phyloP scores from a whole-genome alignment of 805 yeast species.

The Yamadazyma sp. region DNA sequence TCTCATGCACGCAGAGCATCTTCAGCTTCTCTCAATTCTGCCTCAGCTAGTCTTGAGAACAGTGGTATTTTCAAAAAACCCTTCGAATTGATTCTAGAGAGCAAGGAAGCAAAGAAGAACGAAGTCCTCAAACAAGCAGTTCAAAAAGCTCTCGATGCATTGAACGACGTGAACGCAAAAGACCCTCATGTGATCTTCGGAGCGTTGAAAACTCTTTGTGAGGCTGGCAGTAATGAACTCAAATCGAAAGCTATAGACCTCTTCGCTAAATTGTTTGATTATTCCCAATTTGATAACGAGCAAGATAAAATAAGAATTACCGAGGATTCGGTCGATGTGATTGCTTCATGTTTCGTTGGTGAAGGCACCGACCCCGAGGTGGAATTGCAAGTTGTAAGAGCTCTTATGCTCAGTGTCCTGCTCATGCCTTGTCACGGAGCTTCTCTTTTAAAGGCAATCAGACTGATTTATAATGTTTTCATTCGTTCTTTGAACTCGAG shows the following conservation, averaged over 20 bases:
- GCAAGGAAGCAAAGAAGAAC: slow-evolving; percentile 62
- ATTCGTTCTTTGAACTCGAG: slow-evolving; percentile 76
- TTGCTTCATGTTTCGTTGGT: slow-evolving; percentile 82
- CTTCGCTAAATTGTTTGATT: slow-evolving; percentile 85
- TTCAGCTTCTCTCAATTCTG: slow-evolving; percentile 4
- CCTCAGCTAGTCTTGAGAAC: slow-evolving; percentile 8
- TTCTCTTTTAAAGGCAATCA: slow-evolving; percentile 79
- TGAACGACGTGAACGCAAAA: slow-evolving; percentile 41
- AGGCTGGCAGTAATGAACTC: slow-evolving; percentile 60
- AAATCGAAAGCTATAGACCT: slow-evolving; percentile 79
- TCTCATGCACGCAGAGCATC: slow-evolving; percentile 3
- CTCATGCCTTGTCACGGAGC: slow-evolving; percentile 90
- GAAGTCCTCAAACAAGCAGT: slow-evolving; percentile 37
- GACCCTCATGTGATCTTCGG: slow-evolving; percentile 64
- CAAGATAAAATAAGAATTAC: slow-evolving; percentile 59
- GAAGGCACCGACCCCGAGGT: slow-evolving; percentile 89
- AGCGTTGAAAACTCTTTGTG: slow-evolving; percentile 74
- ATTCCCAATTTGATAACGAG: slow-evolving; percentile 67
- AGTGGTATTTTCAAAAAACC: slow-evolving; percentile 48
- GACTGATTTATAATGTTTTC: slow-evolving; percentile 92
- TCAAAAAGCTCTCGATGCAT: slow-evolving; percentile 43
- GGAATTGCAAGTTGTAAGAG: slow-evolving; percentile 91
- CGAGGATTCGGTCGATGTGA: slow-evolving; percentile 81
- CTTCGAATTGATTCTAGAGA: slow-evolving; percentile 53
- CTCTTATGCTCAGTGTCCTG: slow-evolving; percentile 82